phyloP scores from a whole-genome alignment of 345 rosid genomes.

The Turritis glabra region DNA sequence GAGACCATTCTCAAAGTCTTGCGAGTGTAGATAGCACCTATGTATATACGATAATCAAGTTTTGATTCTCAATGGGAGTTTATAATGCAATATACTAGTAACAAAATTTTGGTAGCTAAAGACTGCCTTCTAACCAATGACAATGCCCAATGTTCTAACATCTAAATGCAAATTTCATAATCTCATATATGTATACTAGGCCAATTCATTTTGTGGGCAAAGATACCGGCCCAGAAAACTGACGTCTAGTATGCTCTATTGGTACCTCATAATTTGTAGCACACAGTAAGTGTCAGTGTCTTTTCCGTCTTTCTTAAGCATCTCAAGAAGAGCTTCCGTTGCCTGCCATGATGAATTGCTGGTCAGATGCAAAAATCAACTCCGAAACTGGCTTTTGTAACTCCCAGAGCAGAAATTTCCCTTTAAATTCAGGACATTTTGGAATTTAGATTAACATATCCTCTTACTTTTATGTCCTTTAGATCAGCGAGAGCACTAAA shows the following conservation, averaged over 20 bases:
- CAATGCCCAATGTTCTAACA: conserved; percentile 15
- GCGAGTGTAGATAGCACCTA: conserved; percentile 81
- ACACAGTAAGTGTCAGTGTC: conserved; percentile 62
- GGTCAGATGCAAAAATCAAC: conserved; percentile 24
- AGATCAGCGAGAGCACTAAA: conserved; percentile 84
- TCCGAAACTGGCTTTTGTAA: not conserved
- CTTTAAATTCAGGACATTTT: not conserved
- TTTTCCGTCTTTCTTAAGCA: conserved; percentile 74
- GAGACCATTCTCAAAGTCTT: conserved; percentile 73
- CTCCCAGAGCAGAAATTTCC: not conserved
- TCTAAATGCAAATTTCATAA: conserved; percentile 8
- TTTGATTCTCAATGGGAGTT: not conserved
- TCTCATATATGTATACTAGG: not conserved
- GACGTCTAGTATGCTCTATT: not conserved
- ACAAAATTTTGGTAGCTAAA: conserved; percentile 2
- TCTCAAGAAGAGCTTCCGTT: conserved; percentile 66
- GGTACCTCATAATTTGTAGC: conserved; percentile 73
- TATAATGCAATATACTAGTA: not conserved
- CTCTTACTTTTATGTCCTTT: conserved; percentile 67
- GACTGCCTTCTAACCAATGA: conserved; percentile 3
- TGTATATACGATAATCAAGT: not conserved
- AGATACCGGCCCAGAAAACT: conserved; percentile 9
- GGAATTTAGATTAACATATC: conserved; percentile 15
- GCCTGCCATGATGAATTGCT: conserved; percentile 49
- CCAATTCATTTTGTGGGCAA: not conserved